Percentiles rank a stretch among this genome's conserved stretches.
These are phyloP conservation scores for Verticillium nubilum DNA, from an alignment of 2,329 filamentous ascomycete genomes.

Conservation along the genomic window DNA sequence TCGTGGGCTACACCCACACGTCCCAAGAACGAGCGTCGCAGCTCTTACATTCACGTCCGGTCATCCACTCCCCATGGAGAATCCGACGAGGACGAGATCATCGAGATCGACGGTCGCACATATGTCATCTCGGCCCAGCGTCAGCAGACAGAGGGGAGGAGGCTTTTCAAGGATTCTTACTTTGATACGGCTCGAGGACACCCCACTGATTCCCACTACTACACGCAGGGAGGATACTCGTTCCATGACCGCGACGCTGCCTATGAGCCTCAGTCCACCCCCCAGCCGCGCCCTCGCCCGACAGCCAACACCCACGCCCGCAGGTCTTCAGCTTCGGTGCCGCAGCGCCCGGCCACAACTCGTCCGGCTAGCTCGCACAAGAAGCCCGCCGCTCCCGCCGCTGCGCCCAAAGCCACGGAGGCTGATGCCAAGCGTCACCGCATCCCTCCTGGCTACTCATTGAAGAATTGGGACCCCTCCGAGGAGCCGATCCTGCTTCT, in stretches of 20 bases:
- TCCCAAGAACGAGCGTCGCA: constrained; percentile 47
- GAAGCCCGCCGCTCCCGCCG: constrained; percentile 27
- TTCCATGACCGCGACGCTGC: constrained; percentile 27
- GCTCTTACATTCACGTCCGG: constrained; percentile 54
- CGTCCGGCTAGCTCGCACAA: constrained; percentile 39
- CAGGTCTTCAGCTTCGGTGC: constrained; percentile 42
- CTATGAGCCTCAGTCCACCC: constrained; percentile 33
- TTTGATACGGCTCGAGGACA: constrained; percentile 42
- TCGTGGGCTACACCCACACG: constrained; percentile 39
- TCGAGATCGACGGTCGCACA: constrained; percentile 48
- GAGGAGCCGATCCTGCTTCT: constrained; percentile 92
- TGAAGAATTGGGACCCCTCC: constrained; percentile 96
- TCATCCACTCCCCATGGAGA: constrained; percentile 54
- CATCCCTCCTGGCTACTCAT: constrained; percentile 85
- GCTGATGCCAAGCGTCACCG: constrained; percentile 58
- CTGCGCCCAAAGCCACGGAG: constrained; percentile 47
- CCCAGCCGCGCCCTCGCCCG: constrained; percentile 34
- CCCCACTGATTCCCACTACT: constrained; percentile 55
- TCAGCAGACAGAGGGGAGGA: constrained; percentile 28
- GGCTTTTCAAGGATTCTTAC: constrained; percentile 11
- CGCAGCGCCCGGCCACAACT: constrained; percentile 47
- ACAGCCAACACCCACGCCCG: constrained; percentile 37
- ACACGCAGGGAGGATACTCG: constrained; percentile 42
- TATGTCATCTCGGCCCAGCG: constrained; percentile 48
- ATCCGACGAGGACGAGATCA: constrained; percentile 59